Evolutionary conservation across 139 green algal genomes (phyloP).

Genomic region (Chlorella sp.): DNA sequence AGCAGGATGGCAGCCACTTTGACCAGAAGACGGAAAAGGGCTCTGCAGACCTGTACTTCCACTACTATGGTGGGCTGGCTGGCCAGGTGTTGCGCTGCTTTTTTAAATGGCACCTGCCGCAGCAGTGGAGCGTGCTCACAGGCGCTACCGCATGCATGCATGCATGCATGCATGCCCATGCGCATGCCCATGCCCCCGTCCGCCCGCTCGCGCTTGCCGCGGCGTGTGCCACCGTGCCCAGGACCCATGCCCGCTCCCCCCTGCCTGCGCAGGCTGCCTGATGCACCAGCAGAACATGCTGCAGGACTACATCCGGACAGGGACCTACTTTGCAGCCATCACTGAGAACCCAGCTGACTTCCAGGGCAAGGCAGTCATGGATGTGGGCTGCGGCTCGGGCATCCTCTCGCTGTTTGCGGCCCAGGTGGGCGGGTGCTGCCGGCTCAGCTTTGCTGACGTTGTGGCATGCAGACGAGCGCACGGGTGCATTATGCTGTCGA

Average conservation of each 20-base stretch:
- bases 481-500: too few species aligned
- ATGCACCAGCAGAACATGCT: conserved; percentile 97
- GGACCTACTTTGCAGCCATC: conserved; percentile 95
- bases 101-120: too few species aligned
- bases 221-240: background rate
- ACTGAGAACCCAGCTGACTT: conserved; percentile 90
- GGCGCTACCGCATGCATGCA: too few species aligned
- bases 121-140: too few species aligned
- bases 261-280: conserved; percentile 47
- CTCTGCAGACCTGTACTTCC: conserved; percentile 88
- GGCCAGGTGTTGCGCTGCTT: too few species aligned
- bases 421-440: conserved; percentile 57
- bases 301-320: conserved; percentile 87
- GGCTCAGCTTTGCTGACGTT: too few species aligned
- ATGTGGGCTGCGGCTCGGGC: conserved; percentile 93
- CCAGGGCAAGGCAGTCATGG: conserved; percentile 89
- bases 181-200: too few species aligned
- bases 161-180: too few species aligned
- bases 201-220: too few species aligned
- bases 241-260: background rate
- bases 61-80: conserved; percentile 65
- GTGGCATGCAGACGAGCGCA: background rate
- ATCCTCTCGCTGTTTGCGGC: conserved; percentile 98
- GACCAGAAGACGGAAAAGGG: conserved; percentile 80
- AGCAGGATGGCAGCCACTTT: conserved; percentile 54